phyloP scores from a whole-genome alignment of 2,329 filamentous ascomycete species.

The Epicoccum nigrum region DNA sequence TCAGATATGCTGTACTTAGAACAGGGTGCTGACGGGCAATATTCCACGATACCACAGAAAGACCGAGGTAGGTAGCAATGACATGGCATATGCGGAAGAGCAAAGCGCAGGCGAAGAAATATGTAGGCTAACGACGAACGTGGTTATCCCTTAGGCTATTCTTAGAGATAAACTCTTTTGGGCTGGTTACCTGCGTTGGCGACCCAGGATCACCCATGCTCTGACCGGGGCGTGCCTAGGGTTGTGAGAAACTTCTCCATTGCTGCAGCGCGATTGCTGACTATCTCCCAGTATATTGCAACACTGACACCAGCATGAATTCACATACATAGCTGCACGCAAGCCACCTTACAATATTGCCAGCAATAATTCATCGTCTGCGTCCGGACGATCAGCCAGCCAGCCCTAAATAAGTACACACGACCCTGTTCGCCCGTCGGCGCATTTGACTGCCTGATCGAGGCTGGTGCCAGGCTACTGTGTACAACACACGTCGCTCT shows the following conservation, averaged over 20 bases:
- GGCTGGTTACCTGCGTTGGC: slow-evolving; percentile 25
- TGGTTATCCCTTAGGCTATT: slow-evolving; percentile 30
- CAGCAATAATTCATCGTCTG: neutral
- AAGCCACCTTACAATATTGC: slow-evolving; percentile 13
- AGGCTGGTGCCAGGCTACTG: slow-evolving; percentile 28
- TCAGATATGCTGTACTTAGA: slow-evolving; percentile 30
- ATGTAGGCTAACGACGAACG: slow-evolving; percentile 22
- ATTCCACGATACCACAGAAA: slow-evolving; percentile 6
- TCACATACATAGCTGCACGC: slow-evolving; percentile 8
- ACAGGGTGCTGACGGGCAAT: slow-evolving; percentile 23
- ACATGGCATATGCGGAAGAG: slow-evolving; percentile 28
- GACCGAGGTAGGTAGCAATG: slow-evolving; percentile 31
- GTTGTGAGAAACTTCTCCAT: slow-evolving; percentile 25
- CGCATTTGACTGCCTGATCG: slow-evolving; percentile 17
- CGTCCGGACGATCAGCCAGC: slow-evolving; percentile 14
- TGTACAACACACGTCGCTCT: slow-evolving; percentile 33
- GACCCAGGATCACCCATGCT: slow-evolving; percentile 13
- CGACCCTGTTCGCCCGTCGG: slow-evolving; percentile 26
- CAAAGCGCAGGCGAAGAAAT: slow-evolving; percentile 40
- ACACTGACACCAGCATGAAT: neutral
- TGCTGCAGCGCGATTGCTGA: slow-evolving; percentile 10
- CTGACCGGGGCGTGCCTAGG: slow-evolving; percentile 30
- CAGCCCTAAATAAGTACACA: slow-evolving; percentile 33
- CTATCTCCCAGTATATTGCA: neutral
- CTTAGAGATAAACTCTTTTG: slow-evolving; percentile 43